Percentiles rank a stretch among this genome's conserved stretches.
These are phyloP conservation scores for Fusarium virguliforme DNA, from an alignment of 2,329 filamentous ascomycete genomes.

Conservation along the genomic window DNA sequence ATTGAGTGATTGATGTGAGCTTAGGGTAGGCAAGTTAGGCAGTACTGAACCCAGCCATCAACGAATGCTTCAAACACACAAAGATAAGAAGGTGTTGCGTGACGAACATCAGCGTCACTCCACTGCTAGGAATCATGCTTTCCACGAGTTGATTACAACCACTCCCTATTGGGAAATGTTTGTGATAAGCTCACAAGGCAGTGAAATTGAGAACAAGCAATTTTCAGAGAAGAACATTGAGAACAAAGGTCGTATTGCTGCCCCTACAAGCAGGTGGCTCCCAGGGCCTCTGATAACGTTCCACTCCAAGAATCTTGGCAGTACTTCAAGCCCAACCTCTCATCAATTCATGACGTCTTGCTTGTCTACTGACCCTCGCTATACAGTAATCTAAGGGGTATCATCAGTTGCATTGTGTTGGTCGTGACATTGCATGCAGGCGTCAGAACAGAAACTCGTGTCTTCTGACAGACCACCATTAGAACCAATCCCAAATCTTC, in stretches of 20 bases:
- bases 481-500: slow-evolving; percentile 62
- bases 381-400: not conserved
- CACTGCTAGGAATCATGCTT: not conserved
- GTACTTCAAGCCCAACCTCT: not conserved
- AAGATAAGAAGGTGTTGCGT: too few relatives aligned
- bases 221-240: not conserved
- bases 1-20: too few relatives aligned
- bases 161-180: not conserved
- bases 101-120: not conserved
- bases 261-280: too few relatives aligned
- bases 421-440: not conserved
- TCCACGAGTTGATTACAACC: not conserved
- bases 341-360: slow-evolving; percentile 2
- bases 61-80: too few relatives aligned
- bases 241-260: too few relatives aligned
- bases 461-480: slow-evolving; percentile 22
- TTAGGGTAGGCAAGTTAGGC: not conserved
- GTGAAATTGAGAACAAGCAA: not conserved
- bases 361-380: not conserved
- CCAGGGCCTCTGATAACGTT: not conserved
- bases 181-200: slow-evolving; percentile 3
- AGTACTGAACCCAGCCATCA: too few relatives aligned
- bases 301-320: not conserved
- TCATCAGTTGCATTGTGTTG: slow-evolving; percentile 5
- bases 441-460: not conserved